Evolutionary conservation across 2,329 filamentous ascomycete species (phyloP).

Genomic region (Hypoxylon sp.): DNA sequence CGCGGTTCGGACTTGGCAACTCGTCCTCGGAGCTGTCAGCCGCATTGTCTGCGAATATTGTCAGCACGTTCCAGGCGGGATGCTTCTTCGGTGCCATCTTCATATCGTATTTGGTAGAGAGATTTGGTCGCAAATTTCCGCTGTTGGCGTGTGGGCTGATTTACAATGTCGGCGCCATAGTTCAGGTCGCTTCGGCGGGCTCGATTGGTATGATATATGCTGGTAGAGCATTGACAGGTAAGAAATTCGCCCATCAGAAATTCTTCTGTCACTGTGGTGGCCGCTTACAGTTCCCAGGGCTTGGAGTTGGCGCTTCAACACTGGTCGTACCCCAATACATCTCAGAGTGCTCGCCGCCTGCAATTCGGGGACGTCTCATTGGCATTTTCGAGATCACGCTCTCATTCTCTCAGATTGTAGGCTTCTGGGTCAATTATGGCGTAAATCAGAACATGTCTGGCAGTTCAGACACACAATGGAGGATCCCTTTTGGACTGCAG

Average conservation of each 20-base stretch:
- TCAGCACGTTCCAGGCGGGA: constrained; percentile 71
- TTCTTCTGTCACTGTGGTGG: background rate
- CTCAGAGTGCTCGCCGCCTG: constrained; percentile 60
- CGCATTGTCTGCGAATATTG: constrained; percentile 71
- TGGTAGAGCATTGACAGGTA: constrained; percentile 63
- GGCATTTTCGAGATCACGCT: constrained; percentile 66
- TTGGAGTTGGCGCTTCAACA: constrained; percentile 55
- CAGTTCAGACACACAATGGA: constrained; percentile 57
- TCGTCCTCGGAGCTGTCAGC: constrained; percentile 58
- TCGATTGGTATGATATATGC: constrained; percentile 60
- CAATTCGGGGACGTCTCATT: constrained; percentile 66
- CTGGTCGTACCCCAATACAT: constrained; percentile 63
- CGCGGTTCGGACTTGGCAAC: constrained; percentile 67
- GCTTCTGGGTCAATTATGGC: constrained; percentile 61
- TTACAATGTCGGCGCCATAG: constrained; percentile 68
- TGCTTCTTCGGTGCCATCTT: constrained; percentile 76
- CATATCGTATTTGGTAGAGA: constrained; percentile 69
- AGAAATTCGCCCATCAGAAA: constrained; percentile 55
- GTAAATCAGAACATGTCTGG: constrained; percentile 51
- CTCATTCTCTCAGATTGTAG: constrained; percentile 64
- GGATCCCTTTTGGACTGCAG: constrained; percentile 65
- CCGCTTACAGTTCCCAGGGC: constrained; percentile 19
- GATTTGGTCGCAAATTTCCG: constrained; percentile 65
- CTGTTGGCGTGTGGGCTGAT: constrained; percentile 63
- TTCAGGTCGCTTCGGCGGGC: constrained; percentile 65